These are phyloP conservation scores for Solidago caesia DNA, from an alignment of 129 eudicot species.

Conservation along the genomic window DNA sequence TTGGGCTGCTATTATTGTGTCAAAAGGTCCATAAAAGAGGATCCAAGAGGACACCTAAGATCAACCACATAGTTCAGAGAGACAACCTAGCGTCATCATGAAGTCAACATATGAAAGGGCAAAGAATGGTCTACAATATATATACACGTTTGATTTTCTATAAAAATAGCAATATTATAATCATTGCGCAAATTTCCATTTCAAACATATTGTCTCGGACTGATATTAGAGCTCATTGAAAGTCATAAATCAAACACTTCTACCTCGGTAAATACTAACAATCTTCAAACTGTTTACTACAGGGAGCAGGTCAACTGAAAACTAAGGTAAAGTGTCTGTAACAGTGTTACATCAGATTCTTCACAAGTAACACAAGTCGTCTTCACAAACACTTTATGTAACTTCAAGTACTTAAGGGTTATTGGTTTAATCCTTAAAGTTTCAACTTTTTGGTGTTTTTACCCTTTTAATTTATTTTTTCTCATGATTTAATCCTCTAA, in stretches of 20 bases:
- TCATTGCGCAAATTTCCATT: background rate
- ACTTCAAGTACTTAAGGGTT: background rate
- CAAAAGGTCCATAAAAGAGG: constrained; percentile 11
- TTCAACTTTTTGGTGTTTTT: too few relatives aligned
- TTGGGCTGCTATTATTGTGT: background rate
- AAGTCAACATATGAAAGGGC: background rate
- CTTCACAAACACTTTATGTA: background rate
- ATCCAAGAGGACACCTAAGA: constrained; percentile 15
- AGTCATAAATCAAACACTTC: constrained; percentile 7
- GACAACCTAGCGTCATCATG: constrained; percentile 6
- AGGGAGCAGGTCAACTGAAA: background rate
- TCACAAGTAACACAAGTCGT: background rate
- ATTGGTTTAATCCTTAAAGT: too few relatives aligned
- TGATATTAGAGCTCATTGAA: background rate
- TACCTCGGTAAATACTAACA: background rate
- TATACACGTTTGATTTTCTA: constrained; percentile 8
- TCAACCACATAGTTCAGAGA: background rate
- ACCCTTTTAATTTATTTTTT: too few relatives aligned
- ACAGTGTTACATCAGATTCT: background rate
- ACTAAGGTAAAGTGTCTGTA: constrained; percentile 3
- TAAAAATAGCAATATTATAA: background rate
- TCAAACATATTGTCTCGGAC: background rate
- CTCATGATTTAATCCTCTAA: too few relatives aligned
- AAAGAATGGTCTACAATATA: constrained; percentile 7
- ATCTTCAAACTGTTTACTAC: constrained; percentile 11